Evolutionary conservation across 495 filamentous ascomycete species (phyloP).

Genomic region (Gamarada debralockiae): DNA sequence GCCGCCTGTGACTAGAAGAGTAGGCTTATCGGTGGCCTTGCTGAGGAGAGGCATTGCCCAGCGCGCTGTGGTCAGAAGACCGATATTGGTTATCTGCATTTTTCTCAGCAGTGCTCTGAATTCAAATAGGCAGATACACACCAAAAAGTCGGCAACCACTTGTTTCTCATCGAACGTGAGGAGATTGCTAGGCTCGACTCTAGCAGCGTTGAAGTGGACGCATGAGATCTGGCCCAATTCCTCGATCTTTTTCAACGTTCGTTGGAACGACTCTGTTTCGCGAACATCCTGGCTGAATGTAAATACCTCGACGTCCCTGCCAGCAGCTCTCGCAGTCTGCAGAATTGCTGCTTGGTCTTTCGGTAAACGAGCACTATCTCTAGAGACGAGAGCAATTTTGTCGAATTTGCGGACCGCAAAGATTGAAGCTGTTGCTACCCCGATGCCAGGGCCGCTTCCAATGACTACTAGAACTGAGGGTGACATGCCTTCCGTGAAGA

Average conservation of each 20-base stretch:
- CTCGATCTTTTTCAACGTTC: conserved; percentile 29
- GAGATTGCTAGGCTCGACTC: conserved; percentile 27
- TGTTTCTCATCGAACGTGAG: conserved; percentile 28
- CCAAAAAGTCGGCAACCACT: conserved; percentile 37
- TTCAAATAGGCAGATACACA: conserved; percentile 6
- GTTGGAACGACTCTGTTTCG: conserved; percentile 21
- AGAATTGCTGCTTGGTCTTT: conserved; percentile 28
- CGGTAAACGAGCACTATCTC: conserved; percentile 29
- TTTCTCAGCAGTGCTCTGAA: background rate
- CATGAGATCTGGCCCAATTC: conserved; percentile 28
- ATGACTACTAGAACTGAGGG: conserved; percentile 31
- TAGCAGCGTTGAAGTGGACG: conserved; percentile 40
- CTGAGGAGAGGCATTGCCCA: conserved; percentile 32
- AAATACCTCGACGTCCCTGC: conserved; percentile 21
- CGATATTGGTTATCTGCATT: conserved; percentile 32
- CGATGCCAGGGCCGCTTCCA: conserved; percentile 40
- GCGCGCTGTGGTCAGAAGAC: conserved; percentile 31
- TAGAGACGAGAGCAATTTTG: conserved; percentile 35
- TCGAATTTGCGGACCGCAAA: conserved; percentile 35
- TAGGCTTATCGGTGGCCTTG: conserved; percentile 25
- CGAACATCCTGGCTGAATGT: conserved; percentile 31
- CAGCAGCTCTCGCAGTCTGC: conserved; percentile 5
- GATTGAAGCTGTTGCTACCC: conserved; percentile 27
- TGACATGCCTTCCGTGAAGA: too few relatives aligned
- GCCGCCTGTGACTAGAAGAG: conserved; percentile 34